phyloP scores from a whole-genome alignment of 1,284 basidiomycete species.

The Trichosporon faecale region DNA sequence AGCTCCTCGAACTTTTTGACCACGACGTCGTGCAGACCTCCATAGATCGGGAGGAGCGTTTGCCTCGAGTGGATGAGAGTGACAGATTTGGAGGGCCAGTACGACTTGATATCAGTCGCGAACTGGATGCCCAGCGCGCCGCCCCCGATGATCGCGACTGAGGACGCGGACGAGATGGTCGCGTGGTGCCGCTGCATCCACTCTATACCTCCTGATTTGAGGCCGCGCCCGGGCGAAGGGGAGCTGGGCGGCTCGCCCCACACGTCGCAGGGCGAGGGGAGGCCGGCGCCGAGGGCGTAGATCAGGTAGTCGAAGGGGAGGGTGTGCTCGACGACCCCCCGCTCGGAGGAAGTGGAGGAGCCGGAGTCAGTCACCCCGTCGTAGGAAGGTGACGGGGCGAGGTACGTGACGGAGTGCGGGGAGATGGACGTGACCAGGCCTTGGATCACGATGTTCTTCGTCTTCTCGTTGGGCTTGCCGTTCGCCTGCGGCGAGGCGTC shows the following conservation, averaged over 20 bases:
- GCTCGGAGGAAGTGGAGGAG: constrained; percentile 1
- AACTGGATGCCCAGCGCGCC: constrained; percentile 57
- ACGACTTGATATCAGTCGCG: constrained; percentile 54
- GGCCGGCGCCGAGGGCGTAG: constrained; percentile 50
- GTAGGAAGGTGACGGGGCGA: constrained; percentile 22
- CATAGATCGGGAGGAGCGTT: constrained; percentile 53
- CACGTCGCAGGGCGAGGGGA: constrained; percentile 51
- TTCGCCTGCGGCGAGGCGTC: background rate
- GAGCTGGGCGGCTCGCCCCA: constrained; percentile 35
- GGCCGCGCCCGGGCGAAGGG: constrained; percentile 32
- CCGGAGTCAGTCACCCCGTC: constrained; percentile 19
- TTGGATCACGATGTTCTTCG: constrained; percentile 52
- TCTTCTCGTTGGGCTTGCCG: background rate
- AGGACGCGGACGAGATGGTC: constrained; percentile 43
- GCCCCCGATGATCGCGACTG: constrained; percentile 54
- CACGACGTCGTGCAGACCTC: constrained; percentile 50
- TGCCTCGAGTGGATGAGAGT: constrained; percentile 55
- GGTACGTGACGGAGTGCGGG: constrained; percentile 56
- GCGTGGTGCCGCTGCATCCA: constrained; percentile 34
- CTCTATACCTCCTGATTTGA: constrained; percentile 37
- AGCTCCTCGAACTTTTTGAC: constrained; percentile 44
- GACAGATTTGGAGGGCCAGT: constrained; percentile 52
- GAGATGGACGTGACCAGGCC: constrained; percentile 57
- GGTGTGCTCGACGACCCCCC: constrained; percentile 25
- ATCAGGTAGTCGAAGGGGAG: constrained; percentile 53